A percentile compares a stretch with the other conserved stretches of the same genome.
Evolutionary conservation across 2,329 filamentous ascomycete genomes (phyloP).

Genomic region (Chaetomium strumarium): DNA sequence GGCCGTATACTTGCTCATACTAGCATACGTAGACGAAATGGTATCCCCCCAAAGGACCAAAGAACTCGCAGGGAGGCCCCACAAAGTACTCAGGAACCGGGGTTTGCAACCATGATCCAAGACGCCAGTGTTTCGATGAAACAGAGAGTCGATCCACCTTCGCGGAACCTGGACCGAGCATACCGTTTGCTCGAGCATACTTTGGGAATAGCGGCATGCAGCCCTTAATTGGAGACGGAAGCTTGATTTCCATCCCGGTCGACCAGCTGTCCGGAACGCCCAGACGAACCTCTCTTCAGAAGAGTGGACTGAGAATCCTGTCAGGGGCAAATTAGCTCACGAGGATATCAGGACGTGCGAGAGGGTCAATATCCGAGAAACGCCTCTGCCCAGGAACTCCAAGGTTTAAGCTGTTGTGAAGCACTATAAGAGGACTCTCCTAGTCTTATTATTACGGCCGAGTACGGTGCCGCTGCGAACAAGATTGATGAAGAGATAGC

Average conservation of each 20-base stretch:
- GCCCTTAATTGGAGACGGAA: background rate
- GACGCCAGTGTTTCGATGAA: slow-evolving; percentile 7
- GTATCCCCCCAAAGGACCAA: slow-evolving; percentile 12
- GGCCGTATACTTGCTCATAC: background rate
- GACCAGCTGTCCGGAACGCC: background rate
- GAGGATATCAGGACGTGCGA: background rate
- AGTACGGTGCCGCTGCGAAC: no score
- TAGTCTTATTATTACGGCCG: no score
- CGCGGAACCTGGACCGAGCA: slow-evolving; percentile 17
- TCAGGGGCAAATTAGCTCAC: no score
- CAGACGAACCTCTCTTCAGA: background rate
- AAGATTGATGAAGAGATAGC: no score
- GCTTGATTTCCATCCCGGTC: background rate
- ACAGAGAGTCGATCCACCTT: slow-evolving; percentile 12
- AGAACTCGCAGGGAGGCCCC: slow-evolving; percentile 3
- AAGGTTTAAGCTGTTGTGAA: no score
- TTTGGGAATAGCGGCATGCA: slow-evolving; percentile 8
- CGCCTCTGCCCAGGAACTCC: no score
- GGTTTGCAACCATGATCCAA: background rate
- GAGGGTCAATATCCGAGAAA: background rate
- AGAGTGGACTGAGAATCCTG: no score
- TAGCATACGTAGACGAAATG: slow-evolving; percentile 3
- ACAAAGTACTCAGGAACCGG: slow-evolving; percentile 1
- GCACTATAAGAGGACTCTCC: no score
- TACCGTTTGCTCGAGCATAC: slow-evolving; percentile 1